Conservation (phyloP, 352 stramenopile species). For the Globisporangium cylindrosporum region DNA sequence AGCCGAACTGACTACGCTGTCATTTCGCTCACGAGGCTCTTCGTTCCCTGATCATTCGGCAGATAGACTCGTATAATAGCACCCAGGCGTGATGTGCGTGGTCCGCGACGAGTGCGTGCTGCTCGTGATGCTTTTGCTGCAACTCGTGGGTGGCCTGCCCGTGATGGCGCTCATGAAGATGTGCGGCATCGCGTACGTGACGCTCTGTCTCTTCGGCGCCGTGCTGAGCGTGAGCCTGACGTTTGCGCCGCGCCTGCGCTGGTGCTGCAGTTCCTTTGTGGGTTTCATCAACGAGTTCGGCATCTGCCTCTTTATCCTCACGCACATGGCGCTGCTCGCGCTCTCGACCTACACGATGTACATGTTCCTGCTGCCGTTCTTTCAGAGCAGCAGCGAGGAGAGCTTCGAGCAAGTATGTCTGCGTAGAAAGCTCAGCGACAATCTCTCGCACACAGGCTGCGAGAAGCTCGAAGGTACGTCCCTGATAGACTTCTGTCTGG, state of each 20-base stretch:
- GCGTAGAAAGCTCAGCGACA: slow-evolving; percentile 33
- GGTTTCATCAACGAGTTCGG: slow-evolving; percentile 38
- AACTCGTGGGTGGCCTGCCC: slow-evolving; percentile 36
- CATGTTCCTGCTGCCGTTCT: slow-evolving; percentile 36
- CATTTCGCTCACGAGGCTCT: neutral
- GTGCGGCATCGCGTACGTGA: slow-evolving; percentile 31
- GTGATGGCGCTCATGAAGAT: slow-evolving; percentile 52
- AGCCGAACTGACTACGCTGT: neutral
- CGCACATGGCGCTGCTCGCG: slow-evolving; percentile 34
- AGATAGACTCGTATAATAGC: too few relatives aligned
- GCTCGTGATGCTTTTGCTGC: slow-evolving; percentile 34
- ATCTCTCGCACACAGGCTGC: slow-evolving; percentile 43
- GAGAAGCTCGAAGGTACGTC: slow-evolving; percentile 35
- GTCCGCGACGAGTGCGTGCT: slow-evolving; percentile 48
- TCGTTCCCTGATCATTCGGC: too few relatives aligned
- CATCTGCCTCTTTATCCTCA: slow-evolving; percentile 41
- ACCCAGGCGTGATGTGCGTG: slow-evolving; percentile 29
- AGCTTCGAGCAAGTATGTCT: slow-evolving; percentile 30
- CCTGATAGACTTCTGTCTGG: too few relatives aligned
- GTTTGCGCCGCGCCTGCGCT: slow-evolving; percentile 35
- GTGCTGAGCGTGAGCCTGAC: slow-evolving; percentile 40
- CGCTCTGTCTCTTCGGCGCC: slow-evolving; percentile 34
- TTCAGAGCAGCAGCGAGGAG: slow-evolving; percentile 16
- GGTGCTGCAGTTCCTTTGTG: slow-evolving; percentile 33
- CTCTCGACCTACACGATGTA: slow-evolving; percentile 40